Evolutionary conservation across 305 asterid genomes (phyloP).

Genomic region (Petunia hybrid): DNA sequence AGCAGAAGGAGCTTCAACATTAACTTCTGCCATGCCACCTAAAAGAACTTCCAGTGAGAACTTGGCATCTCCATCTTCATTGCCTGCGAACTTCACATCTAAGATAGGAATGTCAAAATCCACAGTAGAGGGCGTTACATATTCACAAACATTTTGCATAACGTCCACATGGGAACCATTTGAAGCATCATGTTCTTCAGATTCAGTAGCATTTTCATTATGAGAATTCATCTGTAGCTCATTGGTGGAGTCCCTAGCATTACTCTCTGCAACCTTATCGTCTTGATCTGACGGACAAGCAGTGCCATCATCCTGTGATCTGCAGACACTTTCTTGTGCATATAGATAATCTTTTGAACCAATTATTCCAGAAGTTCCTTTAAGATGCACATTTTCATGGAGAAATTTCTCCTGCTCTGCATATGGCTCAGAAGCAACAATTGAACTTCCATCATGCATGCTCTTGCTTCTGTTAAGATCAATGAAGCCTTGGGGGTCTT

Average conservation of each 20-base stretch:
- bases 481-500: conserved; percentile 30
- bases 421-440: conserved; percentile 34
- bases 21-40: conserved; percentile 45
- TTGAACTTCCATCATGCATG: conserved; percentile 32
- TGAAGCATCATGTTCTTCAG: conserved; percentile 32
- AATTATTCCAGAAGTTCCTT: conserved; percentile 38
- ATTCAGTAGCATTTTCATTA: conserved; percentile 32
- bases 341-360: conserved; percentile 7
- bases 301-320: neutral
- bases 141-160: conserved; percentile 35
- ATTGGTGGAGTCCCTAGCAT: conserved; percentile 21
- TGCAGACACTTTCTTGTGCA: conserved; percentile 21
- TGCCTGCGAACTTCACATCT: conserved; percentile 67
- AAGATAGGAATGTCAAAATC: conserved; percentile 68
- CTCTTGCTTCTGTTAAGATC: conserved; percentile 36
- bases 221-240: conserved; percentile 36
- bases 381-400: conserved; percentile 33
- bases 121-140: conserved; percentile 44
- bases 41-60: conserved; percentile 70
- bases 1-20: conserved; percentile 37
- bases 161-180: conserved; percentile 34
- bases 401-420: conserved; percentile 7
- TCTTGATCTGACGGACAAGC: conserved; percentile 25
- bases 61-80: conserved; percentile 35
- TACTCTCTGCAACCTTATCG: neutral